Conservation (phyloP, 2,329 filamentous ascomycete species). For the Paecilomyces formosus region DNA sequence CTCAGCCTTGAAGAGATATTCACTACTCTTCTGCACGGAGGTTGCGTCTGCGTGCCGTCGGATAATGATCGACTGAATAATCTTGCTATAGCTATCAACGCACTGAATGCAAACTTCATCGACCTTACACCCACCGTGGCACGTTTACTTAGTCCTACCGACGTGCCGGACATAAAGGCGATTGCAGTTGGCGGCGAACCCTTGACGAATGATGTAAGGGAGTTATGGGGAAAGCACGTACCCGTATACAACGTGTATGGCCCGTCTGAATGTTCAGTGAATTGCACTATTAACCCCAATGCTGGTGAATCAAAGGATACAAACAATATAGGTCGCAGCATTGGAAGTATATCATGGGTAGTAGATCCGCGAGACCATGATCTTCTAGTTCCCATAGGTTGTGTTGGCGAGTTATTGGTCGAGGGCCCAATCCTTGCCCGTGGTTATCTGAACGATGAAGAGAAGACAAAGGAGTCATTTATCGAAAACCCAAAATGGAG, state of each 20-base stretch:
- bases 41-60: conserved; percentile 48
- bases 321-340: conserved; percentile 8
- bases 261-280: conserved; percentile 19
- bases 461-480: conserved; percentile 10
- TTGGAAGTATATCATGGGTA: conserved; percentile 14
- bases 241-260: conserved; percentile 26
- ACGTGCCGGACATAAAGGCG: conserved; percentile 27
- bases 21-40: conserved; percentile 38
- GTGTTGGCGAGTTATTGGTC: conserved; percentile 34
- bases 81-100: conserved; percentile 38
- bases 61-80: conserved; percentile 36
- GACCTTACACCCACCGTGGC: conserved; percentile 54
- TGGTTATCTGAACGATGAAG: conserved; percentile 24
- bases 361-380: conserved; percentile 13
- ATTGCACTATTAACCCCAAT: conserved; percentile 4
- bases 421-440: conserved; percentile 30
- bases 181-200: conserved; percentile 31
- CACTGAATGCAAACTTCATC: conserved; percentile 43
- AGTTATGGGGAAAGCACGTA: conserved; percentile 20
- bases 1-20: conserved; percentile 35
- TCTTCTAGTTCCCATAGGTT: conserved; percentile 24
- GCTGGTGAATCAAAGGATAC: conserved; percentile 1
- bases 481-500: conserved; percentile 15
- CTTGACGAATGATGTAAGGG: conserved; percentile 18
- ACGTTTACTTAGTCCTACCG: conserved; percentile 23